phyloP scores from a whole-genome alignment of 2,329 filamentous ascomycete genomes.

The Monosporascus sp. region DNA sequence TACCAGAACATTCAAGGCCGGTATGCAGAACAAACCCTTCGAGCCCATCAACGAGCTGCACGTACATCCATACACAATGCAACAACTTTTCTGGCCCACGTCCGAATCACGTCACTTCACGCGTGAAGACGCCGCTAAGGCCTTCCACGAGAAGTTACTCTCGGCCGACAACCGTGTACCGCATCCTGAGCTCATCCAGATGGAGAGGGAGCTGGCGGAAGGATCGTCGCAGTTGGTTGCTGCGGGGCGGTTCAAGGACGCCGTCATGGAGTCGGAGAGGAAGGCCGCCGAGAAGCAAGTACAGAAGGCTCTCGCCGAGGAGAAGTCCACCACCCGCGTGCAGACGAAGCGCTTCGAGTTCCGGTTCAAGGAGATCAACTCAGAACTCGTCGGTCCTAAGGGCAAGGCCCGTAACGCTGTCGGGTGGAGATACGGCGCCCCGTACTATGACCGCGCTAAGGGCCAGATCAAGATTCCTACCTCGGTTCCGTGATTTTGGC shows the following conservation, averaged over 20 bases:
- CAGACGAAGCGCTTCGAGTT: conserved; percentile 54
- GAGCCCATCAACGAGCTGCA: conserved; percentile 62
- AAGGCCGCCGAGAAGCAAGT: conserved; percentile 35
- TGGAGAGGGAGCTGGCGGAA: conserved; percentile 43
- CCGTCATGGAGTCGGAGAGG: conserved; percentile 34
- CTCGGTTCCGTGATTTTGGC: conserved; percentile 42
- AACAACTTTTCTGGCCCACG: conserved; percentile 60
- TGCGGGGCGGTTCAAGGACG: conserved; percentile 32
- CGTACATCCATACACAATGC: conserved; percentile 54
- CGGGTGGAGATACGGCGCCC: conserved; percentile 60
- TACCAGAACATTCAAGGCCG: conserved; percentile 51
- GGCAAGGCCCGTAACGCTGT: conserved; percentile 47
- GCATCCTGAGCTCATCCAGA: conserved; percentile 54
- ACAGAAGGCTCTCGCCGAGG: conserved; percentile 24
- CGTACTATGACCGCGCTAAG: conserved; percentile 56
- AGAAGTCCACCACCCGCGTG: conserved; percentile 38
- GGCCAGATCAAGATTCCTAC: conserved; percentile 65
- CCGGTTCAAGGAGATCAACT: conserved; percentile 54
- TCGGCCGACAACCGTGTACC: conserved; percentile 57
- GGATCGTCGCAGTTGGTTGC: conserved; percentile 33
- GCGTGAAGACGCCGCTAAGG: conserved; percentile 58
- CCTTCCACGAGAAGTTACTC: conserved; percentile 55
- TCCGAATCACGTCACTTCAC: conserved; percentile 60
- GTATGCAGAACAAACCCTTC: conserved; percentile 41
- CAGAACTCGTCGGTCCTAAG: conserved; percentile 48